Conservation (phyloP, 768 basidiomycete species). For the Kwoniella sp. region DNA sequence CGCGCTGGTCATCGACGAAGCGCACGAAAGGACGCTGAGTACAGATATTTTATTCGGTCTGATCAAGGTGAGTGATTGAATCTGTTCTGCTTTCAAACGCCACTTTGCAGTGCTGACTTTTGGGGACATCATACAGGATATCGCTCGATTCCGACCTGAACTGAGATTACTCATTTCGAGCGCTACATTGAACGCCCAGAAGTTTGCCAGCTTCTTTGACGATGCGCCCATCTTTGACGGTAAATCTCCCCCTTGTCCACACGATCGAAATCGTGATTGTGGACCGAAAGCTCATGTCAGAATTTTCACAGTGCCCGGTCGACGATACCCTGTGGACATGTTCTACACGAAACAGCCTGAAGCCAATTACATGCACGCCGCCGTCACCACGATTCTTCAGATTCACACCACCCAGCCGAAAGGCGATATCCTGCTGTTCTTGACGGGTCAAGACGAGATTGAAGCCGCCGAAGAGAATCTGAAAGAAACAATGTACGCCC, state of each 20-base stretch:
- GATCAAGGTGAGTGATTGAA: slow-evolving; percentile 76
- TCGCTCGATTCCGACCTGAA: slow-evolving; percentile 70
- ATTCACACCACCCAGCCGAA: slow-evolving; percentile 98
- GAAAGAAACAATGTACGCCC: slow-evolving; percentile 87
- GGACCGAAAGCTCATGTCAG: background rate
- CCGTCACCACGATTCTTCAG: slow-evolving; percentile 98
- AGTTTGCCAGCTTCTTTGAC: slow-evolving; percentile 97
- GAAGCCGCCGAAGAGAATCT: slow-evolving; percentile 96
- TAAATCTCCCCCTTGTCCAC: no score
- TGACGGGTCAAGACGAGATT: slow-evolving; percentile 99
- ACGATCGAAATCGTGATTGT: slow-evolving; percentile 12
- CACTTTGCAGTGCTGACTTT: slow-evolving; percentile 12
- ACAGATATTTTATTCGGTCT: slow-evolving; percentile 98
- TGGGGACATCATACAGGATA: slow-evolving; percentile 22
- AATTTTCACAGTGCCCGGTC: slow-evolving; percentile 75
- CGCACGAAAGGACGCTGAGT: slow-evolving; percentile 94
- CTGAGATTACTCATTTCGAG: slow-evolving; percentile 84
- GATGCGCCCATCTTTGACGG: slow-evolving; percentile 92
- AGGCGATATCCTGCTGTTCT: slow-evolving; percentile 95
- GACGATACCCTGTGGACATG: slow-evolving; percentile 95
- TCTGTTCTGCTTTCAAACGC: background rate
- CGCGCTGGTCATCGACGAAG: slow-evolving; percentile 95
- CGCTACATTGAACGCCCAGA: slow-evolving; percentile 96
- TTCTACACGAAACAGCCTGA: slow-evolving; percentile 99
- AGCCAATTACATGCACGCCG: slow-evolving; percentile 97